Evolutionary conservation across 768 basidiomycete genomes (phyloP), one percentile per base, ranked within the genome.

Genomic region (Sporobolomyces roseus): DNA sequence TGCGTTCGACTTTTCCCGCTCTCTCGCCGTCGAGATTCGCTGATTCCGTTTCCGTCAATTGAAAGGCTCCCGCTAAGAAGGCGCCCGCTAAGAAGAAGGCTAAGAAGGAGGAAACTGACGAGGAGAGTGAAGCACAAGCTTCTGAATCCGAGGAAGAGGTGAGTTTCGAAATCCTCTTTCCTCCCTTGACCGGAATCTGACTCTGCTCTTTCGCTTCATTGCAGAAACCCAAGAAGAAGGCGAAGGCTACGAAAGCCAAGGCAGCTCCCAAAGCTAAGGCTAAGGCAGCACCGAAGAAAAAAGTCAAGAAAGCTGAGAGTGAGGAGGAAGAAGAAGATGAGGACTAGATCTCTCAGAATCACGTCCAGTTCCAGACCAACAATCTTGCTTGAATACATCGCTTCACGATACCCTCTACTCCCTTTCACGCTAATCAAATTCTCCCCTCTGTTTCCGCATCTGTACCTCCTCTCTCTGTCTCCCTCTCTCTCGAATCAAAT

Each of bases 191-290:
- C n/a, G n/a, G 50, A 16, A 16, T 14, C 52, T 53, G 52, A 32
- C 29, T 36, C 50, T 29, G 35, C 19, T 21, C 35, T 53, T 33
- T 27, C 52, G 7, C 33, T 29, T 46, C 54, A 10, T 46, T 4
- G 29, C 29, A 60, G 58, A 60, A 60, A 48, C 58, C 58, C 58
- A 60, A 59, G 54, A 56, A 60, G 43, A 61, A 68, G 61, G 38
- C 52, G 59, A 70, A 65, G 51, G 68, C 66, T 23, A 25, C 36
- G 48, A 53, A 27, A 14, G 32, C 38, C 49, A n/a, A n/a, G n/a
- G n/a, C n/a, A n/a, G n/a, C n/a, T n/a, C n/a, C n/a, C n/a, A n/a
- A n/a, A n/a, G n/a, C n/a, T n/a, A n/a, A n/a, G n/a, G n/a, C n/a
- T n/a, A n/a, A n/a, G n/a, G n/a, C n/a, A n/a, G n/a, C n/a, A n/a